phyloP scores from a whole-genome alignment of 2,329 filamentous ascomycete genomes.

The Aspergillus floridensis region DNA sequence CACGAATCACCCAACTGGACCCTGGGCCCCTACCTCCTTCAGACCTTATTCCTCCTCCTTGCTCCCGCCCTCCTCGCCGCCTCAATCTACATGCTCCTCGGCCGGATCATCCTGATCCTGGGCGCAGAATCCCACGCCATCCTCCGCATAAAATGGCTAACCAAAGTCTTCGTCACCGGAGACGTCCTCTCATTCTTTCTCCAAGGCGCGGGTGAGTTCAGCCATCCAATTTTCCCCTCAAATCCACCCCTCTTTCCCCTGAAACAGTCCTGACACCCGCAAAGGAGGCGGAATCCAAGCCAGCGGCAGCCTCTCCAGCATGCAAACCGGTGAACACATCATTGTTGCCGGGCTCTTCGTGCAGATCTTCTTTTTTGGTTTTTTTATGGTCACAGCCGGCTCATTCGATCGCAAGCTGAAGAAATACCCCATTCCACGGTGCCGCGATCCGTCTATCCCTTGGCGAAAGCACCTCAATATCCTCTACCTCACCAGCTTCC shows the following conservation, averaged over 20 bases:
- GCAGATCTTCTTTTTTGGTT: constrained; percentile 59
- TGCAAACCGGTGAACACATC: constrained; percentile 33
- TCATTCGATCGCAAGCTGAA: constrained; percentile 11
- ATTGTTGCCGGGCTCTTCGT: constrained; percentile 57
- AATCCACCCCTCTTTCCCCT: neutral
- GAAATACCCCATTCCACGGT: constrained; percentile 7
- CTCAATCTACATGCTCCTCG: neutral
- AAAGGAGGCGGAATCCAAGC: constrained; percentile 20
- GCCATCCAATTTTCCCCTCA: too few relatives aligned
- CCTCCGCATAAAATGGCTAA: constrained; percentile 36
- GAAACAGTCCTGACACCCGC: too few relatives aligned
- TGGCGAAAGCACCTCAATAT: constrained; percentile 15
- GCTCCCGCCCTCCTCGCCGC: neutral
- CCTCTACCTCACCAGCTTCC: constrained; percentile 13
- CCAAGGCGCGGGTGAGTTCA: constrained; percentile 26
- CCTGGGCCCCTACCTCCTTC: neutral
- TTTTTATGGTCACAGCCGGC: constrained; percentile 47
- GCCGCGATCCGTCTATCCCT: neutral
- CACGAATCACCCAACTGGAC: neutral
- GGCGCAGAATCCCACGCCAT: constrained; percentile 33
- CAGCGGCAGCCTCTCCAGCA: constrained; percentile 5
- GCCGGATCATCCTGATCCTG: constrained; percentile 33
- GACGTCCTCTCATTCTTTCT: constrained; percentile 35
- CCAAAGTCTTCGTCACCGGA: constrained; percentile 37
- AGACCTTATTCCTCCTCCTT: neutral